Conservation (phyloP, 495 filamentous ascomycete genomes). For the Trichocladium antarcticum region DNA sequence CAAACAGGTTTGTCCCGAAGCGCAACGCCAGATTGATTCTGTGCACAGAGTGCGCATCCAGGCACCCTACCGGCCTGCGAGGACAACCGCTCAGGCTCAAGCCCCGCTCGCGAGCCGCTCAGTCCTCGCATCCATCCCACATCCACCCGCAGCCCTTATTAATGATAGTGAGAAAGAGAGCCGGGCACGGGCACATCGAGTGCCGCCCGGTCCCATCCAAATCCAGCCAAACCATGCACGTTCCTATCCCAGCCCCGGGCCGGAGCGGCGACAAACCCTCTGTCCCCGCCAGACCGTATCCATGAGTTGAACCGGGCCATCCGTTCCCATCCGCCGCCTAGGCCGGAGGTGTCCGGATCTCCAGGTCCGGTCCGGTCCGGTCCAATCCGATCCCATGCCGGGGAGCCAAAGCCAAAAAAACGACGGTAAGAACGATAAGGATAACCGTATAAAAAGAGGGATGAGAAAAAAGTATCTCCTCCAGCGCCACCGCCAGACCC, state of each 20-base stretch:
- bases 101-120: not conserved
- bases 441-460: not conserved
- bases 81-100: not conserved
- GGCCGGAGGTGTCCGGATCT: not conserved
- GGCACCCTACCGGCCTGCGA: not conserved
- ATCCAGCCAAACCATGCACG: not conserved
- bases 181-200: not conserved
- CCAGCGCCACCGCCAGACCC: not conserved
- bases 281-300: not conserved
- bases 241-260: not conserved
- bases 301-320: not conserved
- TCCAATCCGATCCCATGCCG: not conserved
- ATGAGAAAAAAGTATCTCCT: not conserved
- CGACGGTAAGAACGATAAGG: not conserved
- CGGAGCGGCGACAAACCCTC: not conserved
- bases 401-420: not conserved
- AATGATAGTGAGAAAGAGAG: not conserved
- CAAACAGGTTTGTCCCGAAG: not conserved
- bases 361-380: not conserved
- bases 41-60: not conserved
- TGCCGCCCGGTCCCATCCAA: not conserved
- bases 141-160: not conserved
- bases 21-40: constrained; percentile 1
- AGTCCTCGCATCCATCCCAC: not conserved
- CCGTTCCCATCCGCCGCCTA: not conserved